Conservation (phyloP, 257 asterid species). For the Solanum pimpinellifolium region DNA sequence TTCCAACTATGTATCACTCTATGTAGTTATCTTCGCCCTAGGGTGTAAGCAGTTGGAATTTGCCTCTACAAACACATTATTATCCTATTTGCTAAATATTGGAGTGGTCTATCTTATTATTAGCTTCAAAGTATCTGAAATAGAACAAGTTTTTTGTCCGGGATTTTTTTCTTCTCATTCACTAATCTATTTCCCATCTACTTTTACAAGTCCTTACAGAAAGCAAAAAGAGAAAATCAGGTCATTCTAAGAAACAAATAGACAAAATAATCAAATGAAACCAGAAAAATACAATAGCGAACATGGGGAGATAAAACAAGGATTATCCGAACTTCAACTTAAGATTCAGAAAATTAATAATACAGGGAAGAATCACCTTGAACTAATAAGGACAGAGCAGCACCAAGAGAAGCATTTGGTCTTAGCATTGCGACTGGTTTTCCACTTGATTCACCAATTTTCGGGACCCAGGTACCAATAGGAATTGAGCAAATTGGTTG, state of each 20-base stretch:
- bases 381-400: slow-evolving; percentile 51
- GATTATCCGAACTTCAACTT: background rate
- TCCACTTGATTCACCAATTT: slow-evolving; percentile 56
- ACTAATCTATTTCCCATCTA: background rate
- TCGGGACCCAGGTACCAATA: slow-evolving; percentile 72
- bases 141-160: background rate
- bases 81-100: background rate
- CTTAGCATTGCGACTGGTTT: slow-evolving; percentile 56
- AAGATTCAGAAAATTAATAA: background rate
- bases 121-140: background rate
- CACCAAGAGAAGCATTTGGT: slow-evolving; percentile 51
- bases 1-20: background rate
- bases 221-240: background rate
- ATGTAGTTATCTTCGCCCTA: background rate
- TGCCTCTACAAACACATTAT: background rate
- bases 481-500: slow-evolving; percentile 60
- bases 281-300: background rate
- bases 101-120: background rate
- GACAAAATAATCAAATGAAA: background rate
- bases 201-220: background rate
- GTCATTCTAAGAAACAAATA: background rate
- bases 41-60: background rate
- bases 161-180: background rate
- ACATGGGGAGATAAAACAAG: background rate
- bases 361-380: slow-evolving; percentile 34